Evolutionary conservation across 345 rosid genomes (phyloP).

Genomic region (Bruguiera parviflora): DNA sequence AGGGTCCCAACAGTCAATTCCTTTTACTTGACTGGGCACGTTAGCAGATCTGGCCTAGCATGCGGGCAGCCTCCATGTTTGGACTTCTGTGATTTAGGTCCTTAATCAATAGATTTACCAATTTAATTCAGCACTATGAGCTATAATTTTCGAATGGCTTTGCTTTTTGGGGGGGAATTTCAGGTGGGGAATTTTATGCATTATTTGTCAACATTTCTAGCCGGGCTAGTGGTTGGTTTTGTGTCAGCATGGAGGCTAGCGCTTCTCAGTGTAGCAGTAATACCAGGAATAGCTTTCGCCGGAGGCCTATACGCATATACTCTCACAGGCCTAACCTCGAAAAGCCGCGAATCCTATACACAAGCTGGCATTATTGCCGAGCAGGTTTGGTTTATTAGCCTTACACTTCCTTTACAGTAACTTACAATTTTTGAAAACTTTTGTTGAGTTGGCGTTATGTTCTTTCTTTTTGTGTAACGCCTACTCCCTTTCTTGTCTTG

Average conservation of each 20-base stretch:
- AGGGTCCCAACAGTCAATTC: conserved; percentile 41
- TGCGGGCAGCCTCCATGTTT: conserved; percentile 26
- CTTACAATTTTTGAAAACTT: not conserved
- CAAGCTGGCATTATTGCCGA: conserved; percentile 94
- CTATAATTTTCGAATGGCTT: not conserved
- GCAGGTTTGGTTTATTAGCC: conserved; percentile 55
- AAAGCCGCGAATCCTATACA: conserved; percentile 93
- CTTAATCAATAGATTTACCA: not conserved
- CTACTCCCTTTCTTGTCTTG: conserved; percentile 4
- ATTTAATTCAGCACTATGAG: not conserved
- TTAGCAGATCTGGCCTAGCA: conserved; percentile 36
- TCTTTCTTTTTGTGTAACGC: not conserved
- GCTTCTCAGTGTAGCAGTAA: conserved; percentile 83
- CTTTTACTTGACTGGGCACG: conserved; percentile 32
- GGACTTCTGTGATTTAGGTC: conserved; percentile 21
- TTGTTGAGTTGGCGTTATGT: not conserved
- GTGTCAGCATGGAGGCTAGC: conserved; percentile 98
- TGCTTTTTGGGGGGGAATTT: conserved; percentile 33
- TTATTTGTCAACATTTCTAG: conserved; percentile 87
- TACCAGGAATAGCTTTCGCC: conserved; percentile 97
- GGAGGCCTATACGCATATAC: conserved; percentile 97
- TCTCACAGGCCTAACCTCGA: conserved; percentile 87
- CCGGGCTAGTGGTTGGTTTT: conserved; percentile 96
- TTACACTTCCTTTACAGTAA: not conserved
- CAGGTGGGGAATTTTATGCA: conserved; percentile 73